phyloP scores from a whole-genome alignment of 2,329 filamentous ascomycete species.

The Macroventuria anomochaeta region DNA sequence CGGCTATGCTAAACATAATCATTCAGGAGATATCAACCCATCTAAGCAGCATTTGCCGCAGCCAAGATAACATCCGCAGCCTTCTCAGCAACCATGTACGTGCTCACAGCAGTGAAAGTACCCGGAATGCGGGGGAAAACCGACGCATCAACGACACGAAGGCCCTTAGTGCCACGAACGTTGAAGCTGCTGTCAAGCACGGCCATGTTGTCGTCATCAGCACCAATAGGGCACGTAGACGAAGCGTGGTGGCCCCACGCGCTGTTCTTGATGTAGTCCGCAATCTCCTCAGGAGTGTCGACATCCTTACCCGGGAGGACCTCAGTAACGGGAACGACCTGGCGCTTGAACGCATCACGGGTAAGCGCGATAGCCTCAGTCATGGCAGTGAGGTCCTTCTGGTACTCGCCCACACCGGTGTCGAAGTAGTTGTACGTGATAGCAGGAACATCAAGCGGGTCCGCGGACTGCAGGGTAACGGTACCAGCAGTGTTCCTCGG shows the following conservation, averaged over 20 bases:
- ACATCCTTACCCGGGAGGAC: slow-evolving; percentile 58
- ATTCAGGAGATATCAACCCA: background rate
- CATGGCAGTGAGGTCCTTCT: slow-evolving; percentile 62
- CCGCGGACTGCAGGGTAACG: slow-evolving; percentile 65
- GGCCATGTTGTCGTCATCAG: slow-evolving; percentile 55
- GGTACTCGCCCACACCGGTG: slow-evolving; percentile 64
- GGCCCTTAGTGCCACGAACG: slow-evolving; percentile 59
- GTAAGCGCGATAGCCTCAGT: slow-evolving; percentile 61
- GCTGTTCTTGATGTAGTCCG: slow-evolving; percentile 39
- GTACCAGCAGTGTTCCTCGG: slow-evolving; percentile 67
- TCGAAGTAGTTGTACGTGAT: slow-evolving; percentile 58
- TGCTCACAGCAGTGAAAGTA: slow-evolving; percentile 59
- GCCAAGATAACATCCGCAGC: slow-evolving; percentile 64
- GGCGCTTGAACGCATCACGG: slow-evolving; percentile 49
- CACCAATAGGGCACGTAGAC: slow-evolving; percentile 65
- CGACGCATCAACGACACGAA: slow-evolving; percentile 57
- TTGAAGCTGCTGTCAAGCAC: slow-evolving; percentile 62
- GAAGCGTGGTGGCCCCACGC: slow-evolving; percentile 61
- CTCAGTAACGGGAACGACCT: slow-evolving; percentile 50
- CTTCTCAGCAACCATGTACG: slow-evolving; percentile 67
- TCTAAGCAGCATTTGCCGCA: slow-evolving; percentile 17
- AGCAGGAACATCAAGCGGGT: slow-evolving; percentile 68
- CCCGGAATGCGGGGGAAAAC: slow-evolving; percentile 54
- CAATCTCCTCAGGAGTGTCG: slow-evolving; percentile 40
- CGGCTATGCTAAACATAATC: slow-evolving; percentile 5